Base-by-base conservation (phyloP, 2,329 filamentous ascomycete genomes). In the Ceratocystis lukuohia region DNA sequence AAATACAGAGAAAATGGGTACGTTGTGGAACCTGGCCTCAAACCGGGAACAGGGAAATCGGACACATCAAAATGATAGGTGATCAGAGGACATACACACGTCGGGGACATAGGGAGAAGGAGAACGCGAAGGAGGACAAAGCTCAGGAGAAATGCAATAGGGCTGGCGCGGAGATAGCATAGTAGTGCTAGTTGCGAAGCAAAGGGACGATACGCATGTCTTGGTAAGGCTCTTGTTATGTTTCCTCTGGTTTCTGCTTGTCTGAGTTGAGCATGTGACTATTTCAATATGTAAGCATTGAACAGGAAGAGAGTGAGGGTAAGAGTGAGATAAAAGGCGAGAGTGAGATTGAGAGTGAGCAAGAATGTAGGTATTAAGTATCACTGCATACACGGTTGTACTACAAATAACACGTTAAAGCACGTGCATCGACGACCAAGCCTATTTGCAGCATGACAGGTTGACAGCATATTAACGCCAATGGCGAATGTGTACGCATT, bases 21-120 rank as follows among this genome's bases (percentile, higher is more conserved):
- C 50, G 50, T 28, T 15, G 50, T 56, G 50, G 25, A 56, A 56
- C 50, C 25, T 56, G 50, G 50, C 50, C 50, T 56, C 50, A 56
- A 56, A 56, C 50, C 50, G 50, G 50, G 50, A 56, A 30, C 25
- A 15, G 20, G 48, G 50, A 22, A 56, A 56, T 7, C 50, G 25
- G 50, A 2, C 25, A 56, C 50, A 56, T 56, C 50, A 56, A 20
- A 56, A 56, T 56, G 8, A 22, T 22, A 2, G 50, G 50, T 6
- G 22, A 25, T 53, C 7, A 25, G 17, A 53, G 48, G 48, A 25
- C n/a, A 12, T n/a, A 50, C 17, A 15, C 22, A 8, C 20, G 7
- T 10, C 1, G 46, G 17, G 2, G 10, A 22, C 6, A 12, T 50
- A 17, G 22, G 46, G n/a, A 53, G 22, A 53, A 53, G 12, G 48